Evolutionary conservation across 257 asterid genomes (phyloP).

Genomic region (Solanum appendiculatum): DNA sequence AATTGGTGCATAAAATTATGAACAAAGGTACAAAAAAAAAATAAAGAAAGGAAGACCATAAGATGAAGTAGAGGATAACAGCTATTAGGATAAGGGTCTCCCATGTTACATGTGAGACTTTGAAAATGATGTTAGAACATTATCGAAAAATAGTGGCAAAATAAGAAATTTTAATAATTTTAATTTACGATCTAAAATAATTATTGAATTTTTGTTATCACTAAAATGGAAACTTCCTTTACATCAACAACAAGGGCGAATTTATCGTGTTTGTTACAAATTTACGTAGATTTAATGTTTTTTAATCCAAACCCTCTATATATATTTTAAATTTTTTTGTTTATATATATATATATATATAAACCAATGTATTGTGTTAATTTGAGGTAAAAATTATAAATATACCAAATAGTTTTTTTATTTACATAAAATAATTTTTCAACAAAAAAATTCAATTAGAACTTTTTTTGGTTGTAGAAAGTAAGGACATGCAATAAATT

Average conservation of each 20-base stretch:
- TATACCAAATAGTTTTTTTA: neutral
- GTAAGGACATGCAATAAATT: neutral
- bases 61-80: conserved; percentile 3
- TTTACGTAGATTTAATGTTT: neutral
- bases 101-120: neutral
- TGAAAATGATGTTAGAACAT: neutral
- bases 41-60: neutral
- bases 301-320: neutral
- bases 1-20: conserved; percentile 2
- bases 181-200: neutral
- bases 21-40: neutral
- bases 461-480: neutral
- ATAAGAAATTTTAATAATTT: neutral
- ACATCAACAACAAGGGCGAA: neutral
- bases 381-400: neutral
- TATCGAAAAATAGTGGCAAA: neutral
- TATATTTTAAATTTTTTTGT: neutral
- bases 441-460: neutral
- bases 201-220: neutral
- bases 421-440: neutral
- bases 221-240: neutral
- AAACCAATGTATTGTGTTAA: neutral
- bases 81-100: conserved; percentile 7
- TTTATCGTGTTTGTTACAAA: neutral
- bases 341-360: too few species aligned